Evolutionary conservation across 768 basidiomycete genomes (phyloP).

Genomic region (Podaxis sp.): DNA sequence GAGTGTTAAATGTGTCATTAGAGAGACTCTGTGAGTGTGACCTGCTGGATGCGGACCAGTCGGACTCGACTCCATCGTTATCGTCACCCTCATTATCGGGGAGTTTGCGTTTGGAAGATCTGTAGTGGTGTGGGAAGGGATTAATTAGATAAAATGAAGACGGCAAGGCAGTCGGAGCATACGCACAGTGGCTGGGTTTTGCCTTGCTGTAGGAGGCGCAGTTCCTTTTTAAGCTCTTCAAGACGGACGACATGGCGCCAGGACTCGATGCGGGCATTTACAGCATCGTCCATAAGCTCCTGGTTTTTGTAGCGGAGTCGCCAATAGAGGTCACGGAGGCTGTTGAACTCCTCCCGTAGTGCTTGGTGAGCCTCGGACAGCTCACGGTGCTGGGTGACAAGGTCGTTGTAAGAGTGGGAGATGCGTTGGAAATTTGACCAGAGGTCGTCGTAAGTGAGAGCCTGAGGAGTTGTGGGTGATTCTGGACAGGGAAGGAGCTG

Average conservation of each 20-base stretch:
- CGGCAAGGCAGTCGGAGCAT: background rate
- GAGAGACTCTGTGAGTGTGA: slow-evolving; percentile 2
- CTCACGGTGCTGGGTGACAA: slow-evolving; percentile 3
- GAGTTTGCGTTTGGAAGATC: slow-evolving; percentile 12
- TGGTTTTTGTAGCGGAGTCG: slow-evolving; percentile 8
- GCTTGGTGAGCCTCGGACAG: slow-evolving; percentile 5
- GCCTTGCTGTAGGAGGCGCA: slow-evolving; percentile 5
- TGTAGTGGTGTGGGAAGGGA: background rate
- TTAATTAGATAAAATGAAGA: background rate
- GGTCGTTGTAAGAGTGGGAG: slow-evolving; percentile 9
- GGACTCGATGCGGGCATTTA: slow-evolving; percentile 9
- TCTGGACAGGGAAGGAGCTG: background rate
- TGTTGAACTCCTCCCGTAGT: slow-evolving; percentile 6
- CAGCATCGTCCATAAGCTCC: slow-evolving; percentile 8
- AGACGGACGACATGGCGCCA: slow-evolving; percentile 13
- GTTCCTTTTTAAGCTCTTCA: slow-evolving; percentile 13
- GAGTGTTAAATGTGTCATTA: slow-evolving; percentile 6
- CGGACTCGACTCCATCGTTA: background rate
- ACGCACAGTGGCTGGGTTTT: slow-evolving; percentile 6
- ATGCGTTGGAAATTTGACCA: slow-evolving; percentile 4
- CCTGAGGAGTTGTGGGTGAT: background rate
- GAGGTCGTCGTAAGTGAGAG: background rate
- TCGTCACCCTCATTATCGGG: background rate
- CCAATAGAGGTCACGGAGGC: slow-evolving; percentile 4
- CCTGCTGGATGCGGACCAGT: slow-evolving; percentile 4